Conservation (phyloP, 139 green algal species). For the Chara braunii region DNA sequence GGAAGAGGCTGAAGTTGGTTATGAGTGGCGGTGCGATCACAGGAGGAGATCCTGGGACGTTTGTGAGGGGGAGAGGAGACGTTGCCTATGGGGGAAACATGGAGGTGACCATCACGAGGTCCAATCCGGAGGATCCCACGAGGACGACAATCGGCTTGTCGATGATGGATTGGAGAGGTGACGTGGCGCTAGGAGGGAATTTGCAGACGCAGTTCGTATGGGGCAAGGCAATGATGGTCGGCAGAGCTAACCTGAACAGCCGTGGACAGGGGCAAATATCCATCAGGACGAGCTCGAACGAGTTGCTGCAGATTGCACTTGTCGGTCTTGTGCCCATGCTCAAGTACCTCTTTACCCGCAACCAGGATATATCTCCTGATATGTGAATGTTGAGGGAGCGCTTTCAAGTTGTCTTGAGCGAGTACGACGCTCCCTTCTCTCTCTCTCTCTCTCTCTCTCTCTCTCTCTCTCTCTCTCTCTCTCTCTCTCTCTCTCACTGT, state of each 20-base stretch:
- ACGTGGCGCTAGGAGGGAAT: slow-evolving; percentile 59
- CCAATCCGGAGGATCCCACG: too few species aligned
- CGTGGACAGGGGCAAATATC: slow-evolving; percentile 45
- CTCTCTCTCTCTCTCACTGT: too few species aligned
- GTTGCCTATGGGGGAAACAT: too few species aligned
- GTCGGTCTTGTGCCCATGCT: slow-evolving; percentile 43
- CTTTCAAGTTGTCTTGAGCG: too few species aligned
- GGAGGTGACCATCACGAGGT: too few species aligned
- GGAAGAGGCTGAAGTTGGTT: slow-evolving; percentile 39
- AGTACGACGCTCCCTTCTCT: too few species aligned
- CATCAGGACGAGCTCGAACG: slow-evolving; percentile 48
- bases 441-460: too few species aligned
- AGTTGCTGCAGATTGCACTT: slow-evolving; percentile 43
- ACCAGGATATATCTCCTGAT: background rate
- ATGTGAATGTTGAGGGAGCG: too few species aligned
- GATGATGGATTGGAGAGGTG: slow-evolving; percentile 56
- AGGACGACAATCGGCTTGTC: slow-evolving; percentile 51
- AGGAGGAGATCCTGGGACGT: too few species aligned
- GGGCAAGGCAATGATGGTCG: slow-evolving; percentile 39
- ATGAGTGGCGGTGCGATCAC: slow-evolving; percentile 44
- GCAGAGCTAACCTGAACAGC: slow-evolving; percentile 41
- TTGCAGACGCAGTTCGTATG: slow-evolving; percentile 44
- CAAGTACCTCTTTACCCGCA: slow-evolving; percentile 23
- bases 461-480: too few species aligned
- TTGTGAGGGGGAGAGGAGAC: too few species aligned